Base-by-base conservation (phyloP, 352 stramenopile genomes). In the Globisporangium nagaii region DNA sequence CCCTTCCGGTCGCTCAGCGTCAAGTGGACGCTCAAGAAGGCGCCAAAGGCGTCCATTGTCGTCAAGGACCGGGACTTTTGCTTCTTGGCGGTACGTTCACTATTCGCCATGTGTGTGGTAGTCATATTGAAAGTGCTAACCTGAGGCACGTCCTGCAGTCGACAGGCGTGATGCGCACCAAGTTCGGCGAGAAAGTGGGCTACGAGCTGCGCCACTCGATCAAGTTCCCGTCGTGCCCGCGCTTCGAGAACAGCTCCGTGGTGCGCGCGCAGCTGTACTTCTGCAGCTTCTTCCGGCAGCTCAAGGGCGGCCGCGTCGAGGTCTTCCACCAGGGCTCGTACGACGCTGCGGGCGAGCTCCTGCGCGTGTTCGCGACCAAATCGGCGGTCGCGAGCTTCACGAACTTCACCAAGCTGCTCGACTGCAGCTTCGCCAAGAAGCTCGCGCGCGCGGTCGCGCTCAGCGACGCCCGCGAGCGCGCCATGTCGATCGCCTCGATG, bases 301-400 rank as follows among this genome's bases (percentile, higher is more conserved):
- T 86, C 39, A 66, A 61, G 5, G 70, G 72, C 46, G 73, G 71
- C 4, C 62, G 62, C 28, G 73, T 90, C 27, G 70, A 86, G 42
- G 71, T 90, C 22, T 90, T 83, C 44, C 79, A 88, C 56, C 68
- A 83, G 43, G 72, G 62, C 1, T 77, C 70, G 25, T 88, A 83
- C 48, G 62, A 86, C 54, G 68, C 66, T 0, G 75, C 70, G 13
- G 76, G 76, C 4, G 70, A 68, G 5, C 37, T 90, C 44, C 63
- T 79, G 13, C 65, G 57, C 25, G 54, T 70, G 0, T 53, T 90
- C 8, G 73, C 75, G 3, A 73, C 77, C 55, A 73, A 82, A 20
- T 67, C 65, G 9, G 62, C 72, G 1, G 63, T 76, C 5, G 65
- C 84, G 27, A 73, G 62, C 15, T 68, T 84, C 24, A 36, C 77